These are phyloP conservation scores for Geotrichum australiense DNA, from an alignment of 1,139 yeast species.

Conservation along the genomic window DNA sequence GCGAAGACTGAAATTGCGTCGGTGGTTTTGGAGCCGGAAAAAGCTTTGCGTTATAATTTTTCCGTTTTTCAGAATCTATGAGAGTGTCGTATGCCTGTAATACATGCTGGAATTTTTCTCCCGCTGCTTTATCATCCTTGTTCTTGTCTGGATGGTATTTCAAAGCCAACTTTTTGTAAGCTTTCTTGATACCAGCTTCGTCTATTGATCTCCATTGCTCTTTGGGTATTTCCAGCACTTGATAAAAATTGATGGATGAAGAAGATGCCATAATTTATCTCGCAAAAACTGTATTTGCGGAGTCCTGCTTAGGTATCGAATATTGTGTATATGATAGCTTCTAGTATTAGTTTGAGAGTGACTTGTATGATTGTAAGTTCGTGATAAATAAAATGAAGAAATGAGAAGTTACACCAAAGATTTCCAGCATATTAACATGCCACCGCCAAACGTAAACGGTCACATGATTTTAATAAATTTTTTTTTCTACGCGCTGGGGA, in stretches of 20 bases:
- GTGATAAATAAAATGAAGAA: too few species aligned
- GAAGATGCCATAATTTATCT: too few species aligned
- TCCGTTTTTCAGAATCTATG: constrained; percentile 37
- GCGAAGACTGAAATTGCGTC: background rate
- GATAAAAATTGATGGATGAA: background rate
- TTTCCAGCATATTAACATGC: too few species aligned
- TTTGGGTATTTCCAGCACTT: constrained; percentile 2
- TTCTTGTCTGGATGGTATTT: constrained; percentile 85
- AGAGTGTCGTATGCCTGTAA: constrained; percentile 82
- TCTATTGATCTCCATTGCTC: constrained; percentile 48
- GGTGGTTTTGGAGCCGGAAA: background rate
- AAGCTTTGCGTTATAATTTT: constrained; percentile 10
- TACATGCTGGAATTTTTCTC: constrained; percentile 64
- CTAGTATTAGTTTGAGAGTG: too few species aligned
- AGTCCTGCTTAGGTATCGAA: too few species aligned
- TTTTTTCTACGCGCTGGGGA: too few species aligned
- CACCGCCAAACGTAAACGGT: too few species aligned
- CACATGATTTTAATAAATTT: too few species aligned
- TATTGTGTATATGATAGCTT: too few species aligned
- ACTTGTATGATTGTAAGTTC: too few species aligned
- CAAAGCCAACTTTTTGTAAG: constrained; percentile 78
- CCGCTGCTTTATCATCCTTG: constrained; percentile 66
- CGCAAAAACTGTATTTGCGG: too few species aligned
- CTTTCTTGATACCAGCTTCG: constrained; percentile 84
- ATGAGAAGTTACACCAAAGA: too few species aligned